phyloP scores from a whole-genome alignment of 805 yeast genomes.

The Kazachstania viticola region DNA sequence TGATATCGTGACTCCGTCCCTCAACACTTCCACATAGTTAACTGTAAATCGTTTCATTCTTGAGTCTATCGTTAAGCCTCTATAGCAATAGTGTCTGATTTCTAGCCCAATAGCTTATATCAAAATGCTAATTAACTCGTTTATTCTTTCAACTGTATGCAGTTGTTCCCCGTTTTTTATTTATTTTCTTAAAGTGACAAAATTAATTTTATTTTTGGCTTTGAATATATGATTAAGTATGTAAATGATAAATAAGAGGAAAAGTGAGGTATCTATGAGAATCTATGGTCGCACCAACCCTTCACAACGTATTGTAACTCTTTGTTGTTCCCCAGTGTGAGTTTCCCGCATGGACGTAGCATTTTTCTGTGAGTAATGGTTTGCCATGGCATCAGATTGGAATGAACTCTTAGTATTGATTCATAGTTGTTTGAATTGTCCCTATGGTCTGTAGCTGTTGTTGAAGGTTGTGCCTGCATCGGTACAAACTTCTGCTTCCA shows the following conservation, averaged over 20 bases:
- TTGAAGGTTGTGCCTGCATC: background rate
- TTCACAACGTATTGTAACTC: slow-evolving; percentile 25
- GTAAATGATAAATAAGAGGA: no score
- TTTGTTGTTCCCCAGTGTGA: slow-evolving; percentile 9
- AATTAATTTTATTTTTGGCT: no score
- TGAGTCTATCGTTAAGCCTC: no score
- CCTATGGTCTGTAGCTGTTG: background rate
- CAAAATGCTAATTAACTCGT: no score
- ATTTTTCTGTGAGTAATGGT: slow-evolving; percentile 4
- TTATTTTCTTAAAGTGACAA: no score
- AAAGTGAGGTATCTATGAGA: no score
- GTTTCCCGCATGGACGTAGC: slow-evolving; percentile 23
- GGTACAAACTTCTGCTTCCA: slow-evolving; percentile 15
- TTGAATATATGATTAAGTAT: no score
- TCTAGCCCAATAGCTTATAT: no score
- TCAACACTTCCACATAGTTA: slow-evolving; percentile 20
- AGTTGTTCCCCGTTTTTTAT: no score
- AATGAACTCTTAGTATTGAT: slow-evolving; percentile 17
- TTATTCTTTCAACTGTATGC: no score
- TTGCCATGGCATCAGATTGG: slow-evolving; percentile 21
- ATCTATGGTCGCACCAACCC: slow-evolving; percentile 26
- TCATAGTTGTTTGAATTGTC: background rate
- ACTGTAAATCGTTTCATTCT: slow-evolving; percentile 13
- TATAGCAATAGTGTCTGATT: no score
- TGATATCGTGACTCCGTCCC: slow-evolving; percentile 13